Evolutionary conservation across 179 eudicot genomes (phyloP).

Genomic region (Spergularia azorica): DNA sequence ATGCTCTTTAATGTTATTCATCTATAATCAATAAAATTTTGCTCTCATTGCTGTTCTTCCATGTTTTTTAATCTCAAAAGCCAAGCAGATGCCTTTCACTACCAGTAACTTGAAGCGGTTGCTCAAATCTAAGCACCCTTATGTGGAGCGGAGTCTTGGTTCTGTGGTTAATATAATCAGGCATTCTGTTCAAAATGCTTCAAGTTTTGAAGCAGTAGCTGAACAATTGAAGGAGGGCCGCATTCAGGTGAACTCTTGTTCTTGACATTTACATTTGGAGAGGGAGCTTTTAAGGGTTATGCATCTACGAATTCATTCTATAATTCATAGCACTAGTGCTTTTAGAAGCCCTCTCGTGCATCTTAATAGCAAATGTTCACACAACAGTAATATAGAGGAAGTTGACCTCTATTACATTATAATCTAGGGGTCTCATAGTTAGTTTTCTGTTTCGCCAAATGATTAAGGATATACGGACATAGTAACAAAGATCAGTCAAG

Average conservation of each 20-base stretch:
- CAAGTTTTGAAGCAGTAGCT: constrained; percentile 70
- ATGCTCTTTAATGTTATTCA: background rate
- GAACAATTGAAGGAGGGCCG: constrained; percentile 59
- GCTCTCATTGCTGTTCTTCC: background rate
- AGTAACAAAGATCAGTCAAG: background rate
- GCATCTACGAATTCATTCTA: background rate
- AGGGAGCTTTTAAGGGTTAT: constrained; percentile 5
- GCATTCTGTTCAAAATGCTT: constrained; percentile 75
- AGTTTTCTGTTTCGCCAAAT: background rate
- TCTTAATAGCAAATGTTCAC: background rate
- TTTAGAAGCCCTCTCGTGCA: background rate
- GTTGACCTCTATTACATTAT: background rate
- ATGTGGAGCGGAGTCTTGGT: constrained; percentile 82
- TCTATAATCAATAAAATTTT: background rate
- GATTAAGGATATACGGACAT: background rate
- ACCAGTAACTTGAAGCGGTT: constrained; percentile 56
- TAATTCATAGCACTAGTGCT: background rate
- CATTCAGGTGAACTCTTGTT: constrained; percentile 36
- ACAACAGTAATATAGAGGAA: background rate
- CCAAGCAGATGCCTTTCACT: constrained; percentile 95
- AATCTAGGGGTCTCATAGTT: background rate
- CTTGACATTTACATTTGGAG: background rate
- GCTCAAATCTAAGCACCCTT: constrained; percentile 73
- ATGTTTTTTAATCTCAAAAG: constrained; percentile 45
- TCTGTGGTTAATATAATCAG: constrained; percentile 73